Evolutionary conservation across 2,329 filamentous ascomycete genomes (phyloP), one percentile per base, ranked within the genome.

Genomic region (Diaporthe amygdali): DNA sequence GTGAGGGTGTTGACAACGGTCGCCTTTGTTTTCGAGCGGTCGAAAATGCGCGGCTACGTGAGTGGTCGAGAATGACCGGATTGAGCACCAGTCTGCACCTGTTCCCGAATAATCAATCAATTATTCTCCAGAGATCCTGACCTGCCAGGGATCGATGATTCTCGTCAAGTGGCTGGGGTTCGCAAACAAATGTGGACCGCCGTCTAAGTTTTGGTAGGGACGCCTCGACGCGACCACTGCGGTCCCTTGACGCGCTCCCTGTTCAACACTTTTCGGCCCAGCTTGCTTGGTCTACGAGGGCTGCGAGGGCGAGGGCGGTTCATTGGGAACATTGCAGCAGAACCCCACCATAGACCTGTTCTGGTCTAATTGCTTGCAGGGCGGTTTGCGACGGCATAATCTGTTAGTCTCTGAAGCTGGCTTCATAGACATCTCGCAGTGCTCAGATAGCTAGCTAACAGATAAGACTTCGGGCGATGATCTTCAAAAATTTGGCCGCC

Each of bases 151-250:
- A 54, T 54, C n/a, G 22, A 68, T 52, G 54, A n/a, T 44, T 63
- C 56, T 54, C 51, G 69, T 66, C 55, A 44, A 44, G 61, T 67
- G 68, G 49, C 49, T 67, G 39, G 51, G 41, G 41, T 59, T 68
- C 37, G 68, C 51, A 64, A 70, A 68, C 17, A 66, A 54, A 61
- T 59, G 67, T 72, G 70, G 61, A 67, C 51, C 61, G 12, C 37
- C 49, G 17, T 46, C 61, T 32, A 59, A 47, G 32, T 59, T 70
- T 46, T 63, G 49, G 64, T 49, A 56, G 61, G 44, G 41, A 49
- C 55, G 44, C 44, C 71, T 64, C 37, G 55, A 71, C 71, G 69
- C 71, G 69, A 67, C 44, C 51, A 17, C 47, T 34, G 59, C 41
- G 14, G 46, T 52, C 34, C 25, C 46, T 32, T 15, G 64, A 71